These are phyloP conservation scores for Aspergillus quadricinctus DNA, from an alignment of 2,329 filamentous ascomycete genomes.

Conservation along the genomic window DNA sequence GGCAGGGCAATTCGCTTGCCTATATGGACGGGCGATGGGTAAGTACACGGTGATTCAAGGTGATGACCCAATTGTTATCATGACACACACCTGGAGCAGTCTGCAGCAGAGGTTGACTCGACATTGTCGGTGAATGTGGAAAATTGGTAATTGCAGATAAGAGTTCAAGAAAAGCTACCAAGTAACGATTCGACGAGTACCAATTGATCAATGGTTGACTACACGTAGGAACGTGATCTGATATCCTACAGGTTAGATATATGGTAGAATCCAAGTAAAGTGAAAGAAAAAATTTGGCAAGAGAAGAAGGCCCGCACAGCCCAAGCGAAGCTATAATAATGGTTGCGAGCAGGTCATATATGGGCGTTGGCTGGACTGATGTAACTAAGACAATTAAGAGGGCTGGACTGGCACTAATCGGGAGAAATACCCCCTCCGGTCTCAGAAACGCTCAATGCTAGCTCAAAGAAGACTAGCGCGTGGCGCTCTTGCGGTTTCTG, in stretches of 20 bases:
- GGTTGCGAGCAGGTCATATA: not conserved
- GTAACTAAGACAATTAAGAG: not conserved
- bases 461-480: not conserved
- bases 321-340: not conserved
- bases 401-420: not conserved
- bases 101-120: constrained; percentile 91
- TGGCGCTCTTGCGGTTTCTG: constrained; percentile 4
- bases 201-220: not conserved
- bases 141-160: not conserved
- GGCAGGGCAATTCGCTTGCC: constrained; percentile 98
- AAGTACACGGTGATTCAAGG: not conserved
- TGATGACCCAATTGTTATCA: not conserved
- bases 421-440: not conserved
- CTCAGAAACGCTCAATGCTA: not conserved
- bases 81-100: constrained; percentile 71
- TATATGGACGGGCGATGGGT: constrained; percentile 34
- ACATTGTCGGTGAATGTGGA: constrained; percentile 58
- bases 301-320: not conserved
- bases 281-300: not conserved
- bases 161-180: not conserved
- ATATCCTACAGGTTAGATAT: not conserved
- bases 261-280: not conserved
- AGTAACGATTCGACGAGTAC: not conserved
- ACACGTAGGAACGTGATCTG: not conserved
- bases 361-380: not conserved